phyloP scores from a whole-genome alignment of 345 rosid species.

The Pugionium dolabratum region DNA sequence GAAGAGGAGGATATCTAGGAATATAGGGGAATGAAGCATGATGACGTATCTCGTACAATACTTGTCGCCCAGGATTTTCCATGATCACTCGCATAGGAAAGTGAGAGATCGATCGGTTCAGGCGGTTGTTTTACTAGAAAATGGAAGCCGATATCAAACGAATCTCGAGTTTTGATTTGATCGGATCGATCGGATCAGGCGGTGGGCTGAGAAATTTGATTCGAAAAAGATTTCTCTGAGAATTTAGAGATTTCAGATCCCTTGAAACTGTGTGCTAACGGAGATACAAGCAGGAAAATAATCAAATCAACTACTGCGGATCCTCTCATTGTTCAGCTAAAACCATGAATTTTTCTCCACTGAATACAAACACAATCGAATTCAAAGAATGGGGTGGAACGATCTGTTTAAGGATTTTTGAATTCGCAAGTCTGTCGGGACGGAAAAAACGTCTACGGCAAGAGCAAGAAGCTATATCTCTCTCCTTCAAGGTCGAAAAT shows the following conservation, averaged over 20 bases:
- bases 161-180: too few relatives aligned
- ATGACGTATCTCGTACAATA: constrained; percentile 65
- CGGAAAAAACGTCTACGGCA: background rate
- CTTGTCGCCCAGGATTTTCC: constrained; percentile 44
- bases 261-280: constrained; percentile 38
- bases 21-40: constrained; percentile 65
- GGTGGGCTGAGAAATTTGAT: constrained; percentile 44
- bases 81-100: constrained; percentile 32
- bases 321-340: constrained; percentile 49
- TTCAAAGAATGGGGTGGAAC: too few relatives aligned
- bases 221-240: constrained; percentile 41
- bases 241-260: constrained; percentile 49
- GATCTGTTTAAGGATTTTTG: background rate
- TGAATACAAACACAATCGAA: background rate
- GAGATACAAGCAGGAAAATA: constrained; percentile 41
- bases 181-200: background rate
- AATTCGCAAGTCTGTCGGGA: constrained; percentile 24
- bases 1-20: constrained; percentile 75
- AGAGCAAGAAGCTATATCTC: background rate
- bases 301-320: constrained; percentile 43
- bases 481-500: background rate
- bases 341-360: constrained; percentile 37
- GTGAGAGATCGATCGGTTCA: background rate
- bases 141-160: background rate
- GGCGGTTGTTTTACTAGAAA: background rate